Evolutionary conservation across 805 yeast species (phyloP), one percentile per base, ranked within the genome.

Genomic region (Lipomyces mesembrius): DNA sequence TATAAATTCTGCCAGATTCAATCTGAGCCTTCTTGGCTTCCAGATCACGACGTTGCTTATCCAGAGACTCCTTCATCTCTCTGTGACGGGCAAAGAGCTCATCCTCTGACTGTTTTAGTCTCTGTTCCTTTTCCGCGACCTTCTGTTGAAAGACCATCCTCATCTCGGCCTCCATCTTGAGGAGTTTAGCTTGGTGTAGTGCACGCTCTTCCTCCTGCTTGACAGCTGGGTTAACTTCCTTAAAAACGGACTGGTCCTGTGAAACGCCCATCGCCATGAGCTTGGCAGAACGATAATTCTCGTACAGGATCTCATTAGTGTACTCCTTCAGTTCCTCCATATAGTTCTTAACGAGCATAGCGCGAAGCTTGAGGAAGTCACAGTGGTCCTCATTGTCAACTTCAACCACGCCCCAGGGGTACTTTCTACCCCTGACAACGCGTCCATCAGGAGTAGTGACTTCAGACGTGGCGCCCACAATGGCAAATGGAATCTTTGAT

Each of bases 341-440:
- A 80, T 89, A 93, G 79, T 89, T 91, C 82, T 96, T 89, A 69
- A 95, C 84, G 77, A 94, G 84, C 77, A 95, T 83, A 78, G 92
- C 96, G 74, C 98, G 89, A 78, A 94, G 85, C 78, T 87, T 88
- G 72, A 90, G 87, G 78, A 94, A 95, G 80, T 94, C 99, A 78
- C 92, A 90, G 78, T 95, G 98, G 65, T 87, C 87, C 80, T 91
- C 95, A 78, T 95, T 94, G 78, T 92, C 98, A 73, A 95, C 93
- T 80, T 95, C 98, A 74, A 95, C 90, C 27, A 90, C 83, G 72
- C 98, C 98, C 99, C 99, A 95, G 69, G 98, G 98, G 78, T 94
- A 94, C 69, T 85, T 82, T 80, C 99, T 90, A 73, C 97, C 98
- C 79, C 98, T 87, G 57, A 93, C 96, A 56, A 77, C 72, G 77